Evolutionary conservation across 225 moss, liverwort and hornwort species (phyloP), one percentile per base, ranked within the genome.

Genomic region (Physcomitrellopsis africana): DNA sequence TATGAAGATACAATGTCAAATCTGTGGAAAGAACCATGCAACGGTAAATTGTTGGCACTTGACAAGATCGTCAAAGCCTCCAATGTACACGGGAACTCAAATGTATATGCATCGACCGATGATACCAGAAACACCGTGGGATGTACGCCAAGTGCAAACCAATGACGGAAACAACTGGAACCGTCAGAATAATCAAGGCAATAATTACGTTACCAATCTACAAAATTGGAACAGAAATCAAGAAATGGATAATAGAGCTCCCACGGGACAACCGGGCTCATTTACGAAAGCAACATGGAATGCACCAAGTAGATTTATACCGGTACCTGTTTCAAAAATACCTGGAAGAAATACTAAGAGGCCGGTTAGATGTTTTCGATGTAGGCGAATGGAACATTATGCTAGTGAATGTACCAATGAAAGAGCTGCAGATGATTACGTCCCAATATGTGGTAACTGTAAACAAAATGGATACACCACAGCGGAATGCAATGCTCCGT

Each of bases 101-200:
- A 3, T 0, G 0, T 5, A 8, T 3, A 8, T 44, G 45, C 6
- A 45, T 45, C 0, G 0, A 0, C 18, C 9, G 1, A n/a, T 43
- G n/a, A 43, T 63, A 1, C 63, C 43, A 2, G 9, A 11, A 0
- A 63, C 63, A 1, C 43, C n/a, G 4, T 63, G 44, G 43, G 63
- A 63, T 44, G 63, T 63, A 0, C 17, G 44, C 3, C 63, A 63
- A 11, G 20, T 63, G 0, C 63, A 63, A 63, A 17, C 1, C 45
- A 10, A 10, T 5, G 7, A 6, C 6, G 45, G 7, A 10, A 6
- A 6, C 1, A 4, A 11, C 0, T 20, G 63, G 63, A 63, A 63
- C 1, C 32, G 61, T 0, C 37, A n/a, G n/a, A n/a, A n/a, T n/a
- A n/a, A n/a, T n/a, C n/a, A n/a, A n/a, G n/a, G n/a, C n/a, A n/a